Evolutionary conservation across 1,284 basidiomycete genomes (phyloP).

Genomic region (Vanrija sp.): DNA sequence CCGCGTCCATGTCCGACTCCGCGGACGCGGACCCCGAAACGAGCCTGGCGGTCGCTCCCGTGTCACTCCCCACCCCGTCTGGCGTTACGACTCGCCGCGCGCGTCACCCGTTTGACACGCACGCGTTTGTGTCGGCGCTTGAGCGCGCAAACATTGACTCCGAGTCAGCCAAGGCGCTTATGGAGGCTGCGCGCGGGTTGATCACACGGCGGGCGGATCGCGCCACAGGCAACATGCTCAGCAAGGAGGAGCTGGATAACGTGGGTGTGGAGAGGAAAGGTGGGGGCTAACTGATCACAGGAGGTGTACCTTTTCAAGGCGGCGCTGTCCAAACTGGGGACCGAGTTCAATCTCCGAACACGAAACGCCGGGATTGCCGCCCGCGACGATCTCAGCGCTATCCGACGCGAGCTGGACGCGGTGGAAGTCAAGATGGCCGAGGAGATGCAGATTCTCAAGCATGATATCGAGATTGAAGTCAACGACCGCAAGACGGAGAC

Average conservation of each 20-base stretch:
- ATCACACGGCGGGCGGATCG: constrained; percentile 70
- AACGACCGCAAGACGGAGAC: constrained; percentile 91
- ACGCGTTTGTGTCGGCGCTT: constrained; percentile 46
- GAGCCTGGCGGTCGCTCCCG: not conserved
- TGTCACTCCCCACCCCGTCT: constrained; percentile 6
- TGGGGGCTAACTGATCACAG: constrained; percentile 49
- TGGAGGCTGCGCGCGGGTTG: constrained; percentile 78
- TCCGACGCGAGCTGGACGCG: constrained; percentile 83
- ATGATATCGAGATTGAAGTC: constrained; percentile 82
- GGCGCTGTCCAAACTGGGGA: constrained; percentile 83
- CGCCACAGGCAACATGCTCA: constrained; percentile 70
- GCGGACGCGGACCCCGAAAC: not conserved
- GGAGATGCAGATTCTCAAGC: constrained; percentile 77
- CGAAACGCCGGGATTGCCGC: constrained; percentile 82
- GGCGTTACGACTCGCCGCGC: constrained; percentile 2
- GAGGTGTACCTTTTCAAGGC: constrained; percentile 95
- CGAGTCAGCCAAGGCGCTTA: constrained; percentile 66
- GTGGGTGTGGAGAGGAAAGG: constrained; percentile 55
- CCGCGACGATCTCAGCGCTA: constrained; percentile 66
- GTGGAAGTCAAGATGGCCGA: constrained; percentile 91
- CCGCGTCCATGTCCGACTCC: not conserved
- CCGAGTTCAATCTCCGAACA: constrained; percentile 77
- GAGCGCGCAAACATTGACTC: constrained; percentile 35
- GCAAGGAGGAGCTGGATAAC: constrained; percentile 83
- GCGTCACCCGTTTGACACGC: constrained; percentile 49